These are phyloP conservation scores for Luffa aegyptiaca DNA, from an alignment of 306 rosid species.

Conservation along the genomic window DNA sequence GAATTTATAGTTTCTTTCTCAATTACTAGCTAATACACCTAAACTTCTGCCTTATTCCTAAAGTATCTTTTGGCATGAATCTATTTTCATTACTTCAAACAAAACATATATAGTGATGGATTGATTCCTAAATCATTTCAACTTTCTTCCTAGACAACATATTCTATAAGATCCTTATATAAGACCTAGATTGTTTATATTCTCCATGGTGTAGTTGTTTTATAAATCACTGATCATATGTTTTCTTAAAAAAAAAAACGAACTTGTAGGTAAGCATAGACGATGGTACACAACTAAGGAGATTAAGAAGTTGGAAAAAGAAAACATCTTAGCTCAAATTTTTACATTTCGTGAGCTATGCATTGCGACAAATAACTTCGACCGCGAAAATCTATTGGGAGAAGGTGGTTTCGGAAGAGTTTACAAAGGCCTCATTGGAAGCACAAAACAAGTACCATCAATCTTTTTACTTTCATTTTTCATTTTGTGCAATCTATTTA, in stretches of 20 bases:
- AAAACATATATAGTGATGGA: too few relatives aligned
- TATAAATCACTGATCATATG: background rate
- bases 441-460: conserved; percentile 37
- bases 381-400: conserved; percentile 43
- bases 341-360: conserved; percentile 53
- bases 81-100: too few relatives aligned
- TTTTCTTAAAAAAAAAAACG: background rate
- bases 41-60: too few relatives aligned
- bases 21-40: too few relatives aligned
- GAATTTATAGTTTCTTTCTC: too few relatives aligned
- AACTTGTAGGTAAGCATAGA: conserved; percentile 30
- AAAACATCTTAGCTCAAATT: conserved; percentile 41
- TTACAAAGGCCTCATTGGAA: conserved; percentile 47
- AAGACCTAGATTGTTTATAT: background rate
- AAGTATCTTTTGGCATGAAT: too few relatives aligned
- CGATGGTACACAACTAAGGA: conserved; percentile 38
- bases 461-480: background rate
- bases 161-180: background rate
- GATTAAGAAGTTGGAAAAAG: conserved; percentile 45
- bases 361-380: conserved; percentile 63
- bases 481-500: background rate
- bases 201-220: background rate
- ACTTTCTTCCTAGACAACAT: background rate
- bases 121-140: background rate
- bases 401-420: conserved; percentile 95